phyloP scores from a whole-genome alignment of 75 land plant genomes.

The Pseudotsuga menziesii region DNA sequence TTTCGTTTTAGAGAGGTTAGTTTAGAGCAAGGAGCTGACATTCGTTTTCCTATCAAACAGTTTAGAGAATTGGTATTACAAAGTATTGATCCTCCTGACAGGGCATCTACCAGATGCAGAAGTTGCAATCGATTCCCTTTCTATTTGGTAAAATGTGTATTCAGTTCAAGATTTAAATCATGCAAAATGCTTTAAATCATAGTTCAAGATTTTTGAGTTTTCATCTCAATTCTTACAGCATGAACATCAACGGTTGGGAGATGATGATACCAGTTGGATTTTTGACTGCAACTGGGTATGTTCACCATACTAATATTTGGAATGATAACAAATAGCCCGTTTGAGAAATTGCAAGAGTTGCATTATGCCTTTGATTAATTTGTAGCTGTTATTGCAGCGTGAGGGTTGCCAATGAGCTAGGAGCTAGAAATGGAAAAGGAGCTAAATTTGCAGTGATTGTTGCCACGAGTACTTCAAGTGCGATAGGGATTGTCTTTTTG shows the following conservation, averaged over 20 bases:
- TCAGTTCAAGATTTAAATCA: background rate
- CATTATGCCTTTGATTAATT: too few relatives aligned
- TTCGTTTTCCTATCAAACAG: slow-evolving; percentile 11
- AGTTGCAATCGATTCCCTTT: slow-evolving; percentile 40
- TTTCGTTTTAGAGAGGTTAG: background rate
- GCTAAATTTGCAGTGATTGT: slow-evolving; percentile 61
- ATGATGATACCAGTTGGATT: slow-evolving; percentile 30
- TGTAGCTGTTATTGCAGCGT: background rate
- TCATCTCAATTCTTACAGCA: background rate
- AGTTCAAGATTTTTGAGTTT: too few relatives aligned
- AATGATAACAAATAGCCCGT: background rate
- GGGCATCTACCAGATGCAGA: slow-evolving; percentile 33
- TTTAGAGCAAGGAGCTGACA: background rate
- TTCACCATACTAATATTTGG: background rate
- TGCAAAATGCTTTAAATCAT: background rate
- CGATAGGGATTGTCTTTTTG: slow-evolving; percentile 56
- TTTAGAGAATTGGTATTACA: slow-evolving; percentile 56
- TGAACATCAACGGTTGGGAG: slow-evolving; percentile 31
- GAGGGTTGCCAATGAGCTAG: slow-evolving; percentile 83
- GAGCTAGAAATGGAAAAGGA: slow-evolving; percentile 69
- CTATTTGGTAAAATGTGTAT: slow-evolving; percentile 38
- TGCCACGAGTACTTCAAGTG: slow-evolving; percentile 28
- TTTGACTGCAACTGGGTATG: slow-evolving; percentile 22
- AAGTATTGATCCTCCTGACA: slow-evolving; percentile 31
- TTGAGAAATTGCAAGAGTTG: too few relatives aligned